These are phyloP conservation scores for Sclerotinia trifoliorum DNA, from an alignment of 2,329 filamentous ascomycete species.

Conservation along the genomic window DNA sequence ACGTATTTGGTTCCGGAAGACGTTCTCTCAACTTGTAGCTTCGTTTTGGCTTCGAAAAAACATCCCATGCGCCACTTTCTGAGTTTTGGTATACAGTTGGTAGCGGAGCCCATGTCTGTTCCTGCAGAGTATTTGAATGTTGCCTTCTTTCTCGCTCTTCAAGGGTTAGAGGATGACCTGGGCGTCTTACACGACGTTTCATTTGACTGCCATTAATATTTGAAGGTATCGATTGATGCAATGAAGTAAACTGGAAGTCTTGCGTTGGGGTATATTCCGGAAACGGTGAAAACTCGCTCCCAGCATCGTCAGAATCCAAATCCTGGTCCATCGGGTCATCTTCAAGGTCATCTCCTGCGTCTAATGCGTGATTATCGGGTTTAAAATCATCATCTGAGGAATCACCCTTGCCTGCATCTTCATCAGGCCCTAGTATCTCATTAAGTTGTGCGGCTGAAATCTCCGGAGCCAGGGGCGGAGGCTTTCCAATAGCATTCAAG, in stretches of 20 bases:
- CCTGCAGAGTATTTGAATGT: not conserved
- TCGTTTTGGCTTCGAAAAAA: constrained; percentile 14
- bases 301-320: constrained; percentile 17
- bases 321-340: constrained; percentile 15
- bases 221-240: not conserved
- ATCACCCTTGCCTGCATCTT: not conserved
- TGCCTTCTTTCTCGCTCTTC: constrained; percentile 24
- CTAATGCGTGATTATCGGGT: constrained; percentile 1
- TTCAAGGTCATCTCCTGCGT: constrained; percentile 3
- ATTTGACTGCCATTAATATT: not conserved
- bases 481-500: constrained; percentile 25
- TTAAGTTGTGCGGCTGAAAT: not conserved
- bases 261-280: not conserved
- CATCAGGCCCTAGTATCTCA: constrained; percentile 11
- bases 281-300: constrained; percentile 12
- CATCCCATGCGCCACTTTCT: constrained; percentile 36
- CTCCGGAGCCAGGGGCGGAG: not conserved
- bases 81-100: constrained; percentile 31
- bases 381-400: constrained; percentile 22
- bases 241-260: not conserved
- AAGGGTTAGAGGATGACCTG: constrained; percentile 8
- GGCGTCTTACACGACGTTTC: not conserved
- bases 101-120: constrained; percentile 27
- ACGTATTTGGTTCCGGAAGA: constrained; percentile 38
- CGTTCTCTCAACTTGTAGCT: constrained; percentile 20